Evolutionary conservation across 2,329 filamentous ascomycete species (phyloP), one percentile per base, ranked within the genome.

Genomic region (Blastomyces silverae): DNA sequence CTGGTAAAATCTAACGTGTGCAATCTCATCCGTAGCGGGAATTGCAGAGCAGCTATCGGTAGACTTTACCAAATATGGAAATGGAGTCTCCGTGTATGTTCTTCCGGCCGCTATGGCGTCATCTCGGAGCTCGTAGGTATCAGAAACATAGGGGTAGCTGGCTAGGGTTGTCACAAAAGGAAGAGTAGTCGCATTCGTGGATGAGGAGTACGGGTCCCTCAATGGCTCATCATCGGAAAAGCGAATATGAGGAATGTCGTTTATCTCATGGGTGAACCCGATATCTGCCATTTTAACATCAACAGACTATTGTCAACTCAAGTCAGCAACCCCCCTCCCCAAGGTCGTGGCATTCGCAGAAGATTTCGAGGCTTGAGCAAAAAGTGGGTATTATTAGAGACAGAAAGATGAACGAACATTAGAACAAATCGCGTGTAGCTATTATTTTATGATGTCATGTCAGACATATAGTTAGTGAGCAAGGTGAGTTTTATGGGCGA

Each of bases 41-140:
- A 64, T 62, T n/a, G 64, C 34, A 17, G 31, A 57, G 28, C 52
- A 64, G 20, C 61, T 64, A 13, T 59, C 25, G 28, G 60, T 44
- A 15, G 65, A 67, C n/a, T 66, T 64, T 56, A 58, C 67, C 37
- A 67, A 53, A 25, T 59, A 63, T n/a, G 67, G 65, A 39, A 69
- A n/a, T 6, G 50, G 65, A 28, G 64, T 57, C 56, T 69, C 62
- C 31, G 68, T 46, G 25, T 58, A 50, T 13, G 64, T 44, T 7
- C 63, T 44, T 55, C 65, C 66, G 31, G 58, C 57, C 28, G 17
- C 11, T 31, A 28, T 13, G 58, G 55, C 31, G 20, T 37, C 34
- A 15, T 56, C n/a, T 48, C 52, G n/a, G 61, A 22, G 20, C 25
- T 31, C 46, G 20, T 58, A 7, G 61, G 37, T 22, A 42, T 65